Conservation (phyloP, 2,329 filamentous ascomycete species). For the Rhytidhysteron rufulum region DNA sequence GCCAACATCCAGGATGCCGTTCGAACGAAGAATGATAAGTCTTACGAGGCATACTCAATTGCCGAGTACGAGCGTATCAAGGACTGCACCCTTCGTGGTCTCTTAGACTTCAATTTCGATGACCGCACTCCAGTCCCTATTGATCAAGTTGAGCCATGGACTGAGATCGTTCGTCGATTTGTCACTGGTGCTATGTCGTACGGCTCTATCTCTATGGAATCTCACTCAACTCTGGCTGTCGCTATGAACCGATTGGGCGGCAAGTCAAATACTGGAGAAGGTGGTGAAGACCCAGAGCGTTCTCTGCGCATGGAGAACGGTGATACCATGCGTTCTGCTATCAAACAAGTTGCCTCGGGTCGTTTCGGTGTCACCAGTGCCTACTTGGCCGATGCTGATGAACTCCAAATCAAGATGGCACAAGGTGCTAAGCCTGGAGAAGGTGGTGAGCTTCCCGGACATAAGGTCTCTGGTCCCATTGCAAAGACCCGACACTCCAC, state of each 20-base stretch:
- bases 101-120: constrained; percentile 95
- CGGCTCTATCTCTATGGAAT: constrained; percentile 97
- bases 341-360: constrained; percentile 95
- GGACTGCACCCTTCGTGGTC: constrained; percentile 87
- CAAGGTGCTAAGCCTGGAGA: constrained; percentile 97
- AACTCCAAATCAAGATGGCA: constrained; percentile 99
- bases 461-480: constrained; percentile 94
- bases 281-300: constrained; percentile 91
- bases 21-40: constrained; percentile 96
- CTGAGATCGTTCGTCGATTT: constrained; percentile 93
- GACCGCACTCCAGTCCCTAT: constrained; percentile 81
- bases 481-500: constrained; percentile 94
- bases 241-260: constrained; percentile 96
- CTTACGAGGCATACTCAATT: constrained; percentile 91
- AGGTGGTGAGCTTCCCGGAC: constrained; percentile 92
- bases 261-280: constrained; percentile 97
- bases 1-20: constrained; percentile 97
- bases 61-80: constrained; percentile 96
- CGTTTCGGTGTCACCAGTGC: constrained; percentile 94
- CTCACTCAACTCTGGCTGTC: constrained; percentile 89
- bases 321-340: constrained; percentile 94
- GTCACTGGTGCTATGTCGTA: constrained; percentile 98
- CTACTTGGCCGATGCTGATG: constrained; percentile 91
- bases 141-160: constrained; percentile 97
- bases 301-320: constrained; percentile 83